These are phyloP conservation scores for Malania oleifera DNA, from an alignment of 164 flowering plant genomes.

Conservation along the genomic window DNA sequence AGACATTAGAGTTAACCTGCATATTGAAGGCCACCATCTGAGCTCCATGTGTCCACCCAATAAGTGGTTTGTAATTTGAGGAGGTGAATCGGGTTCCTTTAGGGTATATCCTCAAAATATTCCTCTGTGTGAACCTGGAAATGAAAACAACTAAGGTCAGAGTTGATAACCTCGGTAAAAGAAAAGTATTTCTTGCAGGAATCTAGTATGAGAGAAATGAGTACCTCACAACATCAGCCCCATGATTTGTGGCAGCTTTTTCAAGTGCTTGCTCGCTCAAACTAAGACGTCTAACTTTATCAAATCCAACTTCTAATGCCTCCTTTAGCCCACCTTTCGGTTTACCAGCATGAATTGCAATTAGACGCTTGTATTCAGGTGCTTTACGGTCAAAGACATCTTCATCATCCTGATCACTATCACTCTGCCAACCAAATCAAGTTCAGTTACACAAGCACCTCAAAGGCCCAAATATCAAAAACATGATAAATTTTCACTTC, in stretches of 20 bases:
- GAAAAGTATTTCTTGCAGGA: not conserved
- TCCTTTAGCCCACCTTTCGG: constrained; percentile 46
- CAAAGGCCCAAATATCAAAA: not conserved
- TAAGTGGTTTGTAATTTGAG: constrained; percentile 57
- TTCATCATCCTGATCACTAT: constrained; percentile 36
- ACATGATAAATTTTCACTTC: not conserved
- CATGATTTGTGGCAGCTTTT: constrained; percentile 42
- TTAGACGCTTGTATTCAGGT: constrained; percentile 60
- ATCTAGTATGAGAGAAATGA: not conserved
- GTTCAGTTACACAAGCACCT: not conserved
- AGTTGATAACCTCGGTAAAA: not conserved
- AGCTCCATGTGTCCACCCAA: constrained; percentile 75
- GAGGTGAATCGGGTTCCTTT: constrained; percentile 64
- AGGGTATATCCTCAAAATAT: constrained; percentile 60
- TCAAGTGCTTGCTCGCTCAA: constrained; percentile 78
- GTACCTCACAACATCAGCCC: constrained; percentile 67
- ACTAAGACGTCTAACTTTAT: constrained; percentile 72
- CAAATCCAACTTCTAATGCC: constrained; percentile 27
- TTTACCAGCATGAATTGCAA: constrained; percentile 76
- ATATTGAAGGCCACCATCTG: constrained; percentile 84
- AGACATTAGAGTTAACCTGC: constrained; percentile 44
- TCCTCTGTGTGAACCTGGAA: constrained; percentile 58
- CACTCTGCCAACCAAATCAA: constrained; percentile 20
- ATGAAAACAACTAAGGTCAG: not conserved
- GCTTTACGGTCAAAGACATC: constrained; percentile 25